phyloP scores from a whole-genome alignment of 1,284 basidiomycete species.

The Heterobasidion parviporum region DNA sequence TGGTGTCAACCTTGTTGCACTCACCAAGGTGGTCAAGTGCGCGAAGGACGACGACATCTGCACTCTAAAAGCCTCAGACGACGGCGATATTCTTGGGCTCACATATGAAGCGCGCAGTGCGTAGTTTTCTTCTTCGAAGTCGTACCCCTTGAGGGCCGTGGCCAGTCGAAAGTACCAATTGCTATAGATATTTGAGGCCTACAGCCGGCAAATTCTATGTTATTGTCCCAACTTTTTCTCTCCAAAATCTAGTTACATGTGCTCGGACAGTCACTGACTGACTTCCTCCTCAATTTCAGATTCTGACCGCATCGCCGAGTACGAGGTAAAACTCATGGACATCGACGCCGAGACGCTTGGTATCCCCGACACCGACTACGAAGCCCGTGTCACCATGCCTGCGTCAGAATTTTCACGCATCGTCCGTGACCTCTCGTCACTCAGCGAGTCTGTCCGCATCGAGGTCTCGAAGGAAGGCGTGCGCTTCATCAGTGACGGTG shows the following conservation, averaged over 20 bases:
- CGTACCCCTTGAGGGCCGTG: too few species aligned
- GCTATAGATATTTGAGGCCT: too few species aligned
- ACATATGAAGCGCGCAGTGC: slow-evolving; percentile 88
- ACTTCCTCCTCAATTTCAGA: slow-evolving; percentile 35
- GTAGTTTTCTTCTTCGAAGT: slow-evolving; percentile 18
- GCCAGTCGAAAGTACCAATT: too few species aligned
- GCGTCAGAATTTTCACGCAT: slow-evolving; percentile 88
- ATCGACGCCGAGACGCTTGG: slow-evolving; percentile 95
- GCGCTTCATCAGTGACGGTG: slow-evolving; percentile 90
- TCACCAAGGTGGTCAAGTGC: slow-evolving; percentile 96
- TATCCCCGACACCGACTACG: slow-evolving; percentile 98
- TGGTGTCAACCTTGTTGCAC: slow-evolving; percentile 82
- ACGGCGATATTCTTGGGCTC: slow-evolving; percentile 85
- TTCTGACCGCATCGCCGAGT: slow-evolving; percentile 92
- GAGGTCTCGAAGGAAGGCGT: slow-evolving; percentile 97
- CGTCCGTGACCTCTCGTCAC: slow-evolving; percentile 85
- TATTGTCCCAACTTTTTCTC: neutral
- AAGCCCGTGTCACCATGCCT: slow-evolving; percentile 87
- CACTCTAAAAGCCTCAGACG: slow-evolving; percentile 88
- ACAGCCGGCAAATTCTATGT: neutral
- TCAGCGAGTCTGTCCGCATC: slow-evolving; percentile 94
- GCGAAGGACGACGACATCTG: slow-evolving; percentile 96
- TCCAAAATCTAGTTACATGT: too few species aligned
- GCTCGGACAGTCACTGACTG: neutral
- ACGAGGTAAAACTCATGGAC: slow-evolving; percentile 99